Conservation (phyloP, 257 asterid species). For the Haberlea rhodopensis region DNA sequence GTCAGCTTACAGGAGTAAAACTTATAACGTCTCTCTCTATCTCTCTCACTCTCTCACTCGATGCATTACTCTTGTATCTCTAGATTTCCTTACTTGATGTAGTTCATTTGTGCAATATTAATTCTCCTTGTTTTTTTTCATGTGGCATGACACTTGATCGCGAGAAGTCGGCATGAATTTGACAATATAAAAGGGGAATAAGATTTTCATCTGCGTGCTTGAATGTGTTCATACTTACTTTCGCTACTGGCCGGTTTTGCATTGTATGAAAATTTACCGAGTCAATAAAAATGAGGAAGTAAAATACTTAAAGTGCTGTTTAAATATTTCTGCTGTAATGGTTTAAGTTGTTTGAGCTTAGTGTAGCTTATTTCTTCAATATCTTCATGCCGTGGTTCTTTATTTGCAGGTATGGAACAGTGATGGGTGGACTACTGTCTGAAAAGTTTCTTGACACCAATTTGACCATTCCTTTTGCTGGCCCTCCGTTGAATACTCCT, state of each 20-base stretch:
- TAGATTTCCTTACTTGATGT: too few species aligned
- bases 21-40: slow-evolving; percentile 90
- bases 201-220: too few species aligned
- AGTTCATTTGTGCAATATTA: too few species aligned
- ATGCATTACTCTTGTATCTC: neutral
- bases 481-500: slow-evolving; percentile 86
- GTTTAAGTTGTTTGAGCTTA: slow-evolving; percentile 10
- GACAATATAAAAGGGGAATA: too few species aligned
- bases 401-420: slow-evolving; percentile 82
- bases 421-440: slow-evolving; percentile 94
- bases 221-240: neutral
- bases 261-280: neutral
- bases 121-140: too few species aligned
- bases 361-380: neutral
- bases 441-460: slow-evolving; percentile 94
- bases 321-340: neutral
- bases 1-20: slow-evolving; percentile 82
- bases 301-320: neutral
- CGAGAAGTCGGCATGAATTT: too few species aligned
- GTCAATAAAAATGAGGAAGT: too few species aligned
- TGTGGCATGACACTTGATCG: too few species aligned
- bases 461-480: slow-evolving; percentile 83
- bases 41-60: too few species aligned
- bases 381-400: slow-evolving; percentile 17
- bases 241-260: neutral